Base-by-base conservation (phyloP, 345 rosid species). In the Citrus unshiu region DNA sequence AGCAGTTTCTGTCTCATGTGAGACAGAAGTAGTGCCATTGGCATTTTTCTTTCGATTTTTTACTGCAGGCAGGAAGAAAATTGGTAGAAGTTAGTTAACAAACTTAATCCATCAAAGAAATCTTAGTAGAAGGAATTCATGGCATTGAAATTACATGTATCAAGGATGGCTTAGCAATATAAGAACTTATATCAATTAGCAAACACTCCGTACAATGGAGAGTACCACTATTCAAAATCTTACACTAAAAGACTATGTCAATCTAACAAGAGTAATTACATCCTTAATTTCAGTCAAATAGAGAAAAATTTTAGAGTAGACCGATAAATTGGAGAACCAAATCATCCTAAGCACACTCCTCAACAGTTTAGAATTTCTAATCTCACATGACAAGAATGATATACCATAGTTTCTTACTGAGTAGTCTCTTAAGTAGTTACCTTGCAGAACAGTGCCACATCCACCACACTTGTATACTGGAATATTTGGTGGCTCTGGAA, bases 391-490 rank as follows among this genome's bases (percentile, higher is more conserved):
- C 22, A 54, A 57, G 63, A 57, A 72, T 22, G 30, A 77, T 65
- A 58, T 13, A 39, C 59, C 67, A 68, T 8, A 9, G 24, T 46
- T 57, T 54, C 27, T 56, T 13, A 5, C 0, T 14, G 5, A 6
- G n/a, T 29, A 35, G 5, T 51, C 21, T 34, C 22, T 21, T 5
- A 75, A 68, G 37, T 78, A 9, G 59, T 74, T 84, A 95, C 98
- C 98, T 87, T 80, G 90, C 68, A 95, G 94, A 87, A 78, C 73
- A 2, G 88, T 57, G 46, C 75, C 77, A 54, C 98, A 95, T 27
- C 87, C 88, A 78, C 98, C 98, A 51, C 98, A 95, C 72, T 65
- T 72, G 77, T 93, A 93, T 25, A 92, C 86, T 7, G 85, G 90
- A 83, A 89, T 74, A 80, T 90, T 81, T 24, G 85, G 83, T 8